Conservation (phyloP, 257 asterid species). For the Coffea eugenioides region DNA sequence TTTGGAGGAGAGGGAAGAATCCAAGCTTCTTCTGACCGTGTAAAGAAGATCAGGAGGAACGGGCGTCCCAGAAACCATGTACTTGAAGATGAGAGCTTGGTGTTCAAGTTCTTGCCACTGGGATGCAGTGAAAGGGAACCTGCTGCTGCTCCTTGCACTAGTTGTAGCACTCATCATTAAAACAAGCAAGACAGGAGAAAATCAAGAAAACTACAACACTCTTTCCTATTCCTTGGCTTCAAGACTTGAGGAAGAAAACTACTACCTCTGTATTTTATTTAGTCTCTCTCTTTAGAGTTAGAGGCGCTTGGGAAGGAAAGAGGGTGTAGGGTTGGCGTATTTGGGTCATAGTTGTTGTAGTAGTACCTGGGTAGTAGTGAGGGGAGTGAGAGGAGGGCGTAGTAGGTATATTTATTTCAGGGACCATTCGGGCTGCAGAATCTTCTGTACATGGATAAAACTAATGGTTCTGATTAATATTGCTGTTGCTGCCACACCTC, state of each 20-base stretch:
- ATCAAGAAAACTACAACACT: not conserved
- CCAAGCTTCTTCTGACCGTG: conserved; percentile 60
- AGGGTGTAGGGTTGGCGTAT: not conserved
- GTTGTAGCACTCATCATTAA: conserved; percentile 44
- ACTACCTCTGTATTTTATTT: too few species aligned
- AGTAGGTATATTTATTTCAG: conserved; percentile 68
- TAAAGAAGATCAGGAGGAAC: conserved; percentile 92
- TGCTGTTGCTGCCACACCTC: conserved; percentile 19
- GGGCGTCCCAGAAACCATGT: conserved; percentile 82
- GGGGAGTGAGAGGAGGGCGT: not conserved
- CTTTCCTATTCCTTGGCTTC: not conserved
- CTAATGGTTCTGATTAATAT: conserved; percentile 56
- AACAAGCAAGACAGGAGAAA: not conserved
- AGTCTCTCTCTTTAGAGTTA: not conserved
- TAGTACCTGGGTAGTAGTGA: too few species aligned
- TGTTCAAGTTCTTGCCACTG: conserved; percentile 97
- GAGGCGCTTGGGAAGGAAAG: not conserved
- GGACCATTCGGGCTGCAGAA: conserved; percentile 87
- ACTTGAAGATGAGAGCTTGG: conserved; percentile 87
- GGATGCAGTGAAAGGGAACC: conserved; percentile 72
- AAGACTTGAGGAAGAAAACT: not conserved
- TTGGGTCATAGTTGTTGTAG: not conserved
- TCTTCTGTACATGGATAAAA: conserved; percentile 75
- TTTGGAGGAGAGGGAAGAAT: conserved; percentile 58
- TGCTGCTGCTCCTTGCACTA: conserved; percentile 19